Evolutionary conservation across 495 filamentous ascomycete species (phyloP).

Genomic region (Bombardia bombarda): DNA sequence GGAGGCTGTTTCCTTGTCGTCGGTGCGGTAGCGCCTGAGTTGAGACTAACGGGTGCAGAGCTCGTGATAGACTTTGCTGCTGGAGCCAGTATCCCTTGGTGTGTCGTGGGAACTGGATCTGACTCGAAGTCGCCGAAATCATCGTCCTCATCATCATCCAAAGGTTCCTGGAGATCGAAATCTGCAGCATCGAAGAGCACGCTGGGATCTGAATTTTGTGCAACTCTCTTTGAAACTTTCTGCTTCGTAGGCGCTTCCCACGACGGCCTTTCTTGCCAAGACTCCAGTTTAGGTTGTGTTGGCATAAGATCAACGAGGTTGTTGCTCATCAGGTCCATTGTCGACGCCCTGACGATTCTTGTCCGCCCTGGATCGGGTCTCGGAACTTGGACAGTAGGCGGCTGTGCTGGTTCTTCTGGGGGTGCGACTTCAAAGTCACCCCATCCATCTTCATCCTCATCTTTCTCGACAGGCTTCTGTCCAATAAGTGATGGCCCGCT

Average conservation of each 20-base stretch:
- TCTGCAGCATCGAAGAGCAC: constrained; percentile 44
- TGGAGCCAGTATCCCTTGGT: no score
- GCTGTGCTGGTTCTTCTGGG: constrained; percentile 3
- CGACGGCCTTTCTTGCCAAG: constrained; percentile 10
- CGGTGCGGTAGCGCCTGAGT: constrained; percentile 5
- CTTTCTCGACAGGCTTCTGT: constrained; percentile 16
- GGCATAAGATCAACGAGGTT: constrained; percentile 28
- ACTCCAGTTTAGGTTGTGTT: constrained; percentile 8
- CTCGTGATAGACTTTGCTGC: no score
- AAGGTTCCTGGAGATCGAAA: constrained; percentile 26
- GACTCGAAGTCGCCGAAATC: constrained; percentile 47
- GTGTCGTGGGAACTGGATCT: background rate
- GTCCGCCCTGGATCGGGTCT: constrained; percentile 15
- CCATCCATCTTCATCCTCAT: constrained; percentile 59
- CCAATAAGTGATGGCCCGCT: background rate
- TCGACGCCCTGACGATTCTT: constrained; percentile 29
- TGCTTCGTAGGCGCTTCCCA: constrained; percentile 8
- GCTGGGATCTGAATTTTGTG: constrained; percentile 26
- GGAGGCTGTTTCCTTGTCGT: constrained; percentile 24
- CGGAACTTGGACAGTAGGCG: background rate
- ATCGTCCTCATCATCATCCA: constrained; percentile 28
- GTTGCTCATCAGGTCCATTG: constrained; percentile 38
- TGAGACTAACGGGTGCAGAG: constrained; percentile 12
- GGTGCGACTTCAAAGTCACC: constrained; percentile 62
- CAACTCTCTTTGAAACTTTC: constrained; percentile 3